Conservation (phyloP, 176 grass and related monocot species). For the Phoenix roebelenii region DNA sequence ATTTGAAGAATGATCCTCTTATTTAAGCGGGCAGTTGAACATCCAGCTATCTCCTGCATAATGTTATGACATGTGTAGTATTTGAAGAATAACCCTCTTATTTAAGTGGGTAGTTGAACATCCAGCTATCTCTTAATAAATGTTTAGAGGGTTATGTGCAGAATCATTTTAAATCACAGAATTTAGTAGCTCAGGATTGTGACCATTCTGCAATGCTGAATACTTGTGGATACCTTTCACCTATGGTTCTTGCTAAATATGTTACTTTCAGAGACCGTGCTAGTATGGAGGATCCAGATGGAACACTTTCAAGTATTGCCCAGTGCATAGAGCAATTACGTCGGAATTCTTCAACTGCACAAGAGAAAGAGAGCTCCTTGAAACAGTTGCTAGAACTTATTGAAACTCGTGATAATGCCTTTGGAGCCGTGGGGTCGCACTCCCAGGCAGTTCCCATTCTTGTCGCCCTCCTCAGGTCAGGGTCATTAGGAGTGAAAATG, state of each 20-base stretch:
- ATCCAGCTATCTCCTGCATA: too few species aligned
- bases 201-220: too few species aligned
- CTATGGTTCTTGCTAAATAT: slow-evolving; percentile 10
- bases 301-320: slow-evolving; percentile 81
- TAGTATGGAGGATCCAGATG: slow-evolving; percentile 70
- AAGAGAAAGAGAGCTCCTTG: slow-evolving; percentile 79
- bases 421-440: slow-evolving; percentile 73
- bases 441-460: slow-evolving; percentile 83
- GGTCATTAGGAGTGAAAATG: slow-evolving; percentile 68
- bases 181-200: too few species aligned
- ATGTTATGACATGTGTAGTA: too few species aligned
- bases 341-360: slow-evolving; percentile 57
- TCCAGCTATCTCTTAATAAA: too few species aligned
- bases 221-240: background rate
- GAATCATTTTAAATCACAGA: too few species aligned
- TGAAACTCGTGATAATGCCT: slow-evolving; percentile 83
- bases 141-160: too few species aligned
- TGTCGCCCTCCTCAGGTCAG: slow-evolving; percentile 84
- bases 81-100: too few species aligned
- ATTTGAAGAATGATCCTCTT: too few species aligned
- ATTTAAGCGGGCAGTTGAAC: too few species aligned
- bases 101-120: too few species aligned
- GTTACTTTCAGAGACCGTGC: slow-evolving; percentile 46
- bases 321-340: slow-evolving; percentile 87
- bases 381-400: slow-evolving; percentile 89